Evolutionary conservation across 1,139 yeast genomes (phyloP).

Genomic region (Yamadazyma atmosphaerica): DNA sequence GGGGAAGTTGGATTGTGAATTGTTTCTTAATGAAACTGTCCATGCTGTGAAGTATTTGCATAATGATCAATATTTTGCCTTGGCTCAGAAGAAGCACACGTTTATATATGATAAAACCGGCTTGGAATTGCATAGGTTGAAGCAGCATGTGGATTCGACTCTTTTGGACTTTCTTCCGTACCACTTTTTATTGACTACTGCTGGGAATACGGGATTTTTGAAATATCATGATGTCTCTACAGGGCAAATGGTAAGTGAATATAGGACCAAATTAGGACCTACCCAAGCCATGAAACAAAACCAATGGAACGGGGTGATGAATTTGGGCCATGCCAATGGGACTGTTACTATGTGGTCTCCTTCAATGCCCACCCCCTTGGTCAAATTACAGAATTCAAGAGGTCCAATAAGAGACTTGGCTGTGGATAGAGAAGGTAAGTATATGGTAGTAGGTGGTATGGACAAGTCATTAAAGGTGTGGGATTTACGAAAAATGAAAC

Average conservation of each 20-base stretch:
- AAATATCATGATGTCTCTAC: slow-evolving; percentile 96
- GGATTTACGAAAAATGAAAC: slow-evolving; percentile 87
- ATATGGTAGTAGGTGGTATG: slow-evolving; percentile 92
- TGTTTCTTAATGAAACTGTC: slow-evolving; percentile 85
- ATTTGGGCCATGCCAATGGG: slow-evolving; percentile 92
- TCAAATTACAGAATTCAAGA: slow-evolving; percentile 72
- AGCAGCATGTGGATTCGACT: slow-evolving; percentile 86
- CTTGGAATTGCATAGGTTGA: slow-evolving; percentile 85
- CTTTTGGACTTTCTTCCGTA: slow-evolving; percentile 86
- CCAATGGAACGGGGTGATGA: slow-evolving; percentile 94
- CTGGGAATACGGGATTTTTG: slow-evolving; percentile 84
- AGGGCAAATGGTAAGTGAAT: slow-evolving; percentile 80
- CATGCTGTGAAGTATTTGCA: slow-evolving; percentile 88
- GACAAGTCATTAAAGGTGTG: slow-evolving; percentile 85
- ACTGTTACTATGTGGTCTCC: slow-evolving; percentile 95
- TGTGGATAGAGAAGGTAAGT: slow-evolving; percentile 86
- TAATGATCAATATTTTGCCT: slow-evolving; percentile 92
- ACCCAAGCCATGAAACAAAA: slow-evolving; percentile 86
- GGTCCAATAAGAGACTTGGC: slow-evolving; percentile 90
- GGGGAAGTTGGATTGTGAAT: slow-evolving; percentile 77
- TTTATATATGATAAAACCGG: slow-evolving; percentile 92
- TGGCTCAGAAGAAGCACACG: slow-evolving; percentile 93
- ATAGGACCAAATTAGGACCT: slow-evolving; percentile 87
- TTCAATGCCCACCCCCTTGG: slow-evolving; percentile 81
- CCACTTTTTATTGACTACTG: slow-evolving; percentile 83